Base-by-base conservation (phyloP, 83 land plant species). In the Larix sibirica region DNA sequence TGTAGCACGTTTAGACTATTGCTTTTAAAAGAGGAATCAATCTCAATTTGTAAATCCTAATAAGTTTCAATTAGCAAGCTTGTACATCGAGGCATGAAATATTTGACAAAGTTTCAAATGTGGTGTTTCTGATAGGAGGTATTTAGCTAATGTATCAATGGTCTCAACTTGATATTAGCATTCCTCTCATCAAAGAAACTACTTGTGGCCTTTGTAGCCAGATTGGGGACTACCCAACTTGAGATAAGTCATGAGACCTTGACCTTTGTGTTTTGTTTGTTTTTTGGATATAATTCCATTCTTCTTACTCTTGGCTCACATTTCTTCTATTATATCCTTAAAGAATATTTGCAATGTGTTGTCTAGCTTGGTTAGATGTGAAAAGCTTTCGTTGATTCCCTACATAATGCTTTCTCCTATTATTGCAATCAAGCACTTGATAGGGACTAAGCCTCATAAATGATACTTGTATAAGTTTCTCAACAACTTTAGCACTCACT, bases 271-370 rank as follows among this genome's bases (percentile, higher is more conserved):
- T 26, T 12, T 50, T 33, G 14, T 54, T 28, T 54, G 33, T 14
- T n/a, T 28, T 24, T 59, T 58, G 75, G 3, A 70, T 38, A 17
- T 28, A 28, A 28, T 38, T 42, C 47, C 16, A 4, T 38, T 31
- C 47, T 6, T 42, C 80, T 71, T 4, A 83, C 84, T 62, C 81
- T 21, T 8, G 3, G 5, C 6, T 83, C 6, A 0, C 7, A 5
- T 85, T 89, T 54, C 86, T 87, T 56, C 62, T 83, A 14, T 14
- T 56, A 9, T 89, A 80, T 90, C 92, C 87, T n/a, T 71, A 75
- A 20, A 92, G 85, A 10, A 92, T 84, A 33, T 64, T 69, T 84
- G 83, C 88, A 16, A 92, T 80, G 65, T 88, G 84, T 61, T 77
- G 83, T 16, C 80, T 87, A 21, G 94, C 87, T 56, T 77, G 13